Evolutionary conservation across 208 protist genomes (phyloP), one percentile per base, ranked within the genome.

Genomic region (Strigomonas culicis): DNA sequence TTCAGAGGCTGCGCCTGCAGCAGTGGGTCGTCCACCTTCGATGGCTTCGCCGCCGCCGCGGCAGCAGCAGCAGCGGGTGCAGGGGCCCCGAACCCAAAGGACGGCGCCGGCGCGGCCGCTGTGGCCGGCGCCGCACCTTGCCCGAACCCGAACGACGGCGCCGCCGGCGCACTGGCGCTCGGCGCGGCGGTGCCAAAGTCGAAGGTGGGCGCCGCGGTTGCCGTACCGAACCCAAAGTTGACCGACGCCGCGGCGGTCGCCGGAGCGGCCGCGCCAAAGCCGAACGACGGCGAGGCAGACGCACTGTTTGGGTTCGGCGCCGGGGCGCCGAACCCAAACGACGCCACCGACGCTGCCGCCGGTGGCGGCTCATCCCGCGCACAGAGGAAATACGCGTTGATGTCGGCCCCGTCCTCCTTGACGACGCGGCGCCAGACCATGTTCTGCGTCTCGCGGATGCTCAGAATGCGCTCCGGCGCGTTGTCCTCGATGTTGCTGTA

Each of bases 401-500:
- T 90, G 52, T 85, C 72, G 28, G 44, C 71, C 24, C 84, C 82
- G 66, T 92, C 82, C 34, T 83, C 74, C 52, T 84, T 81, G 27
- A 90, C 78, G 13, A 95, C 82, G 25, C 77, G 75, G 1, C 74
- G 70, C 86, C 89, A 95, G 56, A 77, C 82, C 86, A 95, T 90
- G 19, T 55, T 44, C 67, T 93, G 89, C 30, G 15, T 58, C 0
- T 72, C 81, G 32, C 65, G 75, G 34, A 95, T 64, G 30, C 80
- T 77, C 32, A 92, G 62, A 70, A 95, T 90, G 41, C 86, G 86
- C 72, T 95, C 89, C 27, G 89, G 89, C 11, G 85, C 83, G 69
- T 93, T 92, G 74, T 95, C 89, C 73, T 95, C 86, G 22, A 75
- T 65, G 41, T 95, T 86, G 49, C 86, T 93, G 80, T 85, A 92